Evolutionary conservation across 805 yeast genomes (phyloP).

Genomic region (Candida namnaoensis): DNA sequence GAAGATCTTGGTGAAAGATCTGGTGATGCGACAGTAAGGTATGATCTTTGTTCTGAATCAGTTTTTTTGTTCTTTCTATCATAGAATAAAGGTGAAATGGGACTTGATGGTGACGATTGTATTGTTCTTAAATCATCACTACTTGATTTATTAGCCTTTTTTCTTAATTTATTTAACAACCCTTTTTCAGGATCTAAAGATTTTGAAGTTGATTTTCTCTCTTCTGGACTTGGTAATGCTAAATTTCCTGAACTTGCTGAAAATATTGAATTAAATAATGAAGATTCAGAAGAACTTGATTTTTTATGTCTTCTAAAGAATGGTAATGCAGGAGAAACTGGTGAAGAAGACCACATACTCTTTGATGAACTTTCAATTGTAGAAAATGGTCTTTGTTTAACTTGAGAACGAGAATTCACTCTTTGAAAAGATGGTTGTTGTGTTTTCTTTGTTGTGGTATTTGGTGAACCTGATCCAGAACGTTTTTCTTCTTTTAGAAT

Average conservation of each 20-base stretch:
- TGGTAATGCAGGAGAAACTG: slow-evolving; percentile 23
- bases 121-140: not conserved
- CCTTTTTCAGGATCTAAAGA: too few species aligned
- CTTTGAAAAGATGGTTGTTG: not conserved
- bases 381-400: slow-evolving; percentile 25
- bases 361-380: slow-evolving; percentile 24
- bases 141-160: too few species aligned
- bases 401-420: not conserved
- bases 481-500: too few species aligned
- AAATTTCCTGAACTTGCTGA: slow-evolving; percentile 24
- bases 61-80: too few species aligned
- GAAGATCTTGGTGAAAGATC: too few species aligned
- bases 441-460: not conserved
- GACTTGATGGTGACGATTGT: too few species aligned
- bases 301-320: slow-evolving; percentile 59
- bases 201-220: too few species aligned
- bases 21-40: too few species aligned
- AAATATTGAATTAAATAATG: slow-evolving; percentile 28
- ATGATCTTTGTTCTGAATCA: too few species aligned
- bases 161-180: too few species aligned
- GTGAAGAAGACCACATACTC: slow-evolving; percentile 19
- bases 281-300: slow-evolving; percentile 52
- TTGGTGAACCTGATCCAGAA: too few species aligned
- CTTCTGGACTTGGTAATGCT: slow-evolving; percentile 1
- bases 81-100: too few species aligned